Base-by-base conservation (phyloP, 2,329 filamentous ascomycete species). In the Phaeoacremonium minimum region DNA sequence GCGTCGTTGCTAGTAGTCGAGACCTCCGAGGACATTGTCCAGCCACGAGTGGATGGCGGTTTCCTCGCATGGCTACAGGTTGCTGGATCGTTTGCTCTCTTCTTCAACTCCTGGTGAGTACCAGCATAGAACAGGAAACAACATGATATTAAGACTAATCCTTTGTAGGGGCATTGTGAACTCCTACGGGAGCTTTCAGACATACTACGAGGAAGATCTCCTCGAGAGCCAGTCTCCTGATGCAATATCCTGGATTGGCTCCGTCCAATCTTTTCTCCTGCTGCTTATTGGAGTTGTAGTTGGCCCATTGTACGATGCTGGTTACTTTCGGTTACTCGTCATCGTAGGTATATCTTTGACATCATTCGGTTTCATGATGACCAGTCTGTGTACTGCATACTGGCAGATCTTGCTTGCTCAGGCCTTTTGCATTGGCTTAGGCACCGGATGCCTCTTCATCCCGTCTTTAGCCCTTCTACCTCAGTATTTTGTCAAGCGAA, bases 171-270 rank as follows among this genome's bases (percentile, higher is more conserved):
- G 63, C 6, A 47, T 63, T 3, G 52, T 67, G 39, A 67, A 64
- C 44, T 60, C 55, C 16, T 71, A 64, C 36, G 67, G 66, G 28
- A 63, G 64, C 4, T 71, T 63, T 47, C 64, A 71, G 44, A 61
- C 58, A 5, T 69, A 64, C 48, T 69, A 69, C 41, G 57, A 63
- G 43, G 47, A 50, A 2, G 48, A 48, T 1, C 49, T 64, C 7
- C 55, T 66, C 15, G 41, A 36, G 7, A 32, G 40, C 13, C 46
- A 46, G 18, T 55, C 56, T 6, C 47, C 64, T 2, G 66, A 62
- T 4, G 49, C 55, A 33, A 66, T 72, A 30, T 66, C 65, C 5
- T 68, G 65, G 61, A 66, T 71, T 30, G 66, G 64, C 4, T 61
- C 64, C 7, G 44, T 68, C 14, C 66, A 70, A 43, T 51, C 52